Conservation (phyloP, 2,329 filamentous ascomycete species). For the Dactylellina parvicollis region DNA sequence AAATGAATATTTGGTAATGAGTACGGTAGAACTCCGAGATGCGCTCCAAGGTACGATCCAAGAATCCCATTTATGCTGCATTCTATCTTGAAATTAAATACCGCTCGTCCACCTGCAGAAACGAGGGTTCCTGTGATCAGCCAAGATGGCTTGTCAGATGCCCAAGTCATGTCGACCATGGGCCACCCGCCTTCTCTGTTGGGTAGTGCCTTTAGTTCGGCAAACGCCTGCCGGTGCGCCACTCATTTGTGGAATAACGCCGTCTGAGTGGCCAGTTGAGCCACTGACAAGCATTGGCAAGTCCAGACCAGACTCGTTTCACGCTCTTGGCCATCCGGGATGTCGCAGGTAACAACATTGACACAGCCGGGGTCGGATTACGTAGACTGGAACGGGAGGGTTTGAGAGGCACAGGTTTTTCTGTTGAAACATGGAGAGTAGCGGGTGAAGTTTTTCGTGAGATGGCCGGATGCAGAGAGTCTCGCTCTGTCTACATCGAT, state of each 20-base stretch:
- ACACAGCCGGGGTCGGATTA: slow-evolving; percentile 53
- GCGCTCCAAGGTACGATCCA: not conserved
- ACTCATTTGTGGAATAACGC: slow-evolving; percentile 16
- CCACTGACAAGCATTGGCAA: slow-evolving; percentile 28
- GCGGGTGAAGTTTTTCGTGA: slow-evolving; percentile 8
- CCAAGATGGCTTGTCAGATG: slow-evolving; percentile 42
- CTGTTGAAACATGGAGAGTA: slow-evolving; percentile 24
- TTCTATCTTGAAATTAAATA: slow-evolving; percentile 7
- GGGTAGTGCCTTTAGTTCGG: slow-evolving; percentile 51
- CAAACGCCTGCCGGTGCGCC: slow-evolving; percentile 46
- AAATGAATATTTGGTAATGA: not conserved
- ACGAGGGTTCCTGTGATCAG: slow-evolving; percentile 36
- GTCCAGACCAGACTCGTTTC: slow-evolving; percentile 39
- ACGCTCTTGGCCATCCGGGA: slow-evolving; percentile 35
- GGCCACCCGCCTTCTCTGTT: slow-evolving; percentile 28
- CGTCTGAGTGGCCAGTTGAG: slow-evolving; percentile 26
- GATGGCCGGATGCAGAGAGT: slow-evolving; percentile 1
- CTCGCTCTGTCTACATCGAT: not conserved
- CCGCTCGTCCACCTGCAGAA: slow-evolving; percentile 10
- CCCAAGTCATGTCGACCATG: slow-evolving; percentile 43
- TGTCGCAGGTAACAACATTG: slow-evolving; percentile 8
- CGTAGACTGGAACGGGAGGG: slow-evolving; percentile 20
- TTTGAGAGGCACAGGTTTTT: slow-evolving; percentile 21
- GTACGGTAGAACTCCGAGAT: no score
- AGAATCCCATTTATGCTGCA: slow-evolving; percentile 1